A percentile compares a stretch with the other conserved stretches of the same genome.
phyloP scores from a whole-genome alignment of 768 basidiomycete genomes.

The Lactarius psammicola region DNA sequence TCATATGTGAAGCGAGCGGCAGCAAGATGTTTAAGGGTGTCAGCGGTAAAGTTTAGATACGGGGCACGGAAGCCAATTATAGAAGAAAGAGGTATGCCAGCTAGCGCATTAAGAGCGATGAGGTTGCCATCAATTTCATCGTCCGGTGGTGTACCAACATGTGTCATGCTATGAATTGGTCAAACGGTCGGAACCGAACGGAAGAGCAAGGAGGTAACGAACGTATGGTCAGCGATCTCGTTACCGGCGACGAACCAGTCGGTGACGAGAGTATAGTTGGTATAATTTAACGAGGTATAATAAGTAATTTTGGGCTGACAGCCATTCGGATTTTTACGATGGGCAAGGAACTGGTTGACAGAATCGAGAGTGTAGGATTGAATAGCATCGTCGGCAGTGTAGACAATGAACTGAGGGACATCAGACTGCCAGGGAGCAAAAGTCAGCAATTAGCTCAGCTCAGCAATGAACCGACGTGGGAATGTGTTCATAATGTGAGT shows the following conservation, averaged over 20 bases:
- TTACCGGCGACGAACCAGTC: constrained; percentile 83
- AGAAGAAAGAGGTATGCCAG: constrained; percentile 64
- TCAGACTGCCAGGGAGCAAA: constrained; percentile 44
- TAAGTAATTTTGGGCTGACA: constrained; percentile 77
- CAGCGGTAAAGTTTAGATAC: constrained; percentile 61
- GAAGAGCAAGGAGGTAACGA: constrained; percentile 33
- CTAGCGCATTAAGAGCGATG: constrained; percentile 72
- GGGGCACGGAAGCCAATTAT: constrained; percentile 79
- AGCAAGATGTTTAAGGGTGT: constrained; percentile 59
- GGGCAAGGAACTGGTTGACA: constrained; percentile 71
- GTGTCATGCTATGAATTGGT: constrained; percentile 60
- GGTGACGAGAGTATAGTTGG: constrained; percentile 73
- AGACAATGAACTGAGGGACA: constrained; percentile 66
- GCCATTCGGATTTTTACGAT: constrained; percentile 74
- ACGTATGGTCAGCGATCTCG: constrained; percentile 81
- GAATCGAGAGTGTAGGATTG: constrained; percentile 75
- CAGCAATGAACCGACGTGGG: background rate
- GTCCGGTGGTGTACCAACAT: constrained; percentile 59
- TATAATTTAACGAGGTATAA: constrained; percentile 67
- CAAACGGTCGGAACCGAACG: background rate
- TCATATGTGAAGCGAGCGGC: constrained; percentile 69
- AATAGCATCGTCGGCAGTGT: constrained; percentile 74
- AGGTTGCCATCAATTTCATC: constrained; percentile 78
- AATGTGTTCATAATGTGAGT: too few relatives aligned
- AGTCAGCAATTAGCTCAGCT: background rate